Base-by-base conservation (phyloP, 345 rosid genomes). In the Lepidium aucheri region DNA sequence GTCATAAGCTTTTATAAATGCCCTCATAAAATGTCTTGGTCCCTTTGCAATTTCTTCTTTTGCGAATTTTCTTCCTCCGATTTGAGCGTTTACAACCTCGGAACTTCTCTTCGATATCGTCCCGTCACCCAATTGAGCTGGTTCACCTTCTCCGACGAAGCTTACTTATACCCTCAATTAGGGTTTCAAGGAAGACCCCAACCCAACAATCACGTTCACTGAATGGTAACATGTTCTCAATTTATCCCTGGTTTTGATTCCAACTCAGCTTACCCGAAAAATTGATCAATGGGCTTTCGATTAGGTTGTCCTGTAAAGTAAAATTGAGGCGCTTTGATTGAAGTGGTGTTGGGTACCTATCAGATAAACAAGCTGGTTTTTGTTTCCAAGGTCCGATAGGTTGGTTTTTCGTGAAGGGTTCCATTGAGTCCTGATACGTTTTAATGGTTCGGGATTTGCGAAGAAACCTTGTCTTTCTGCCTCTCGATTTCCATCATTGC, bases 381-480 rank as follows among this genome's bases (percentile, higher is more conserved):
- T 57, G 32, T 13, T 53, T 20, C 53, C 8, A 46, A 28, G 39
- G 65, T 68, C 5, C 46, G 47, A 38, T 38, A 68, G 73, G 73
- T 54, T 54, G 26, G 26, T 34, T 22, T 43, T 16, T 35, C 9
- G 43, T 53, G 54, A 41, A 69, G 60, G 74, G 60, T 52, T 22
- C 14, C 2, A 18, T 60, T 20, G 74, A 60, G 53, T 24, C 32
- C 17, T 44, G 54, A 46, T 43, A 10, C 26, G 34, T 18, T 38
- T 47, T 69, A 39, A 50, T 41, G 60, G 67, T 51, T 51, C 1
- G 69, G 68, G 56, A 51, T 64, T 44, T 56, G 65, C 6, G 70
- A 49, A 49, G 53, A 36, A 40, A 49, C 4, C 13, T 46, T 46
- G 58, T 38, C 46, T 64, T 47, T 16, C 44, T 58, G 41, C 38